Evolutionary conservation across 257 asterid species (phyloP).

Genomic region (Solanum raphanifolium): DNA sequence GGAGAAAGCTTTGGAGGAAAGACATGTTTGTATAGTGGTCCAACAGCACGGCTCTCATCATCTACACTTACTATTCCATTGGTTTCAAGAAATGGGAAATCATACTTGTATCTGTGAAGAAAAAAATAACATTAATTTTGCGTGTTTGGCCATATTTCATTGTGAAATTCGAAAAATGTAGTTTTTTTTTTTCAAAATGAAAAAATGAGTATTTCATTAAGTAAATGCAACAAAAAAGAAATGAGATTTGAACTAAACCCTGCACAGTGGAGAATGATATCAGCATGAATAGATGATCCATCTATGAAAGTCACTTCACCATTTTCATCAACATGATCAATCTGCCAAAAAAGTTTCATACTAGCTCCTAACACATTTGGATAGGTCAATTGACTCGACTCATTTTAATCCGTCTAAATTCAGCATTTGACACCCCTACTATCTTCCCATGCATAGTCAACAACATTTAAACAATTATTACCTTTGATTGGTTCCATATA

Average conservation of each 20-base stretch:
- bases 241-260: constrained; percentile 23
- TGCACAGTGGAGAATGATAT: constrained; percentile 46
- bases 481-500: constrained; percentile 14
- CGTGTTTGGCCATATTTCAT: fast-evolving
- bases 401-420: no score
- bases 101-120: constrained; percentile 29
- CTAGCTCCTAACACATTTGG: background rate
- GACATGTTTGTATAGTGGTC: constrained; percentile 49
- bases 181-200: no score
- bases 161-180: no score
- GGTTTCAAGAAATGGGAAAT: constrained; percentile 36
- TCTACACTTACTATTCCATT: no score
- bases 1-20: constrained; percentile 67
- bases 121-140: background rate
- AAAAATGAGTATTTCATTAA: no score
- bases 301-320: constrained; percentile 48
- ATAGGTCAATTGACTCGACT: no score
- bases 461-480: background rate
- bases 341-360: constrained; percentile 9
- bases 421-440: no score
- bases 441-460: background rate
- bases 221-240: no score
- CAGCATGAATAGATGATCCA: constrained; percentile 39
- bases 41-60: constrained; percentile 29
- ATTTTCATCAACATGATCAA: constrained; percentile 27